phyloP scores from a whole-genome alignment of 78 protist genomes.

The Dictyostelium citrinum region DNA sequence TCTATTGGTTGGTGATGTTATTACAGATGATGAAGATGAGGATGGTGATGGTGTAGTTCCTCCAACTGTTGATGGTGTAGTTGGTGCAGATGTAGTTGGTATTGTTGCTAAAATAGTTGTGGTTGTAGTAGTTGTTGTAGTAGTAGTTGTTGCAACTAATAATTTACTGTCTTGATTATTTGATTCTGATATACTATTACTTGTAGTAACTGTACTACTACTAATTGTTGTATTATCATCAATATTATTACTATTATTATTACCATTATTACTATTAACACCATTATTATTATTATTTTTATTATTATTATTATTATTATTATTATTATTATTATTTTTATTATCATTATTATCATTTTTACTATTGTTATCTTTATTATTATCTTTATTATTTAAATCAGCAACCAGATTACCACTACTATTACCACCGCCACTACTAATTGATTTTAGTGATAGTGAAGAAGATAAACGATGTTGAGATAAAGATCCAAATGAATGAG shows the following conservation, averaged over 20 bases:
- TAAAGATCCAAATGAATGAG: slow-evolving; percentile 31
- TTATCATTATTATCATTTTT: too few relatives aligned
- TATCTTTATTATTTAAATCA: background rate
- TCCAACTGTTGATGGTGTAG: background rate
- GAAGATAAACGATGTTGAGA: slow-evolving; percentile 58
- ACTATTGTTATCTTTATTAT: too few relatives aligned
- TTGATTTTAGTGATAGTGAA: slow-evolving; percentile 7
- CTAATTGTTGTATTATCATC: background rate
- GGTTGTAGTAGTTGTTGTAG: background rate
- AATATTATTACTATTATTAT: too few relatives aligned
- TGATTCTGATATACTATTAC: background rate
- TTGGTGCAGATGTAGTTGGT: background rate
- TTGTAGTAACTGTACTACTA: background rate
- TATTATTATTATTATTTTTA: too few relatives aligned
- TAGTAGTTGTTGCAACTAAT: background rate
- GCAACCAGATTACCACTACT: background rate
- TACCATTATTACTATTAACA: background rate
- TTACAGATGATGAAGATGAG: background rate
- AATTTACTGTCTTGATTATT: background rate
- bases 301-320: background rate
- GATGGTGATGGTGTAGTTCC: background rate
- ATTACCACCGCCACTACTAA: background rate
- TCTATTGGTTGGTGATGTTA: background rate
- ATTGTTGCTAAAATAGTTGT: background rate
- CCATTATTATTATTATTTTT: background rate